A percentile compares a stretch with the other conserved stretches of the same genome.
Conservation (phyloP, 805 yeast species). For the Wickerhamiella allomyrinae region DNA sequence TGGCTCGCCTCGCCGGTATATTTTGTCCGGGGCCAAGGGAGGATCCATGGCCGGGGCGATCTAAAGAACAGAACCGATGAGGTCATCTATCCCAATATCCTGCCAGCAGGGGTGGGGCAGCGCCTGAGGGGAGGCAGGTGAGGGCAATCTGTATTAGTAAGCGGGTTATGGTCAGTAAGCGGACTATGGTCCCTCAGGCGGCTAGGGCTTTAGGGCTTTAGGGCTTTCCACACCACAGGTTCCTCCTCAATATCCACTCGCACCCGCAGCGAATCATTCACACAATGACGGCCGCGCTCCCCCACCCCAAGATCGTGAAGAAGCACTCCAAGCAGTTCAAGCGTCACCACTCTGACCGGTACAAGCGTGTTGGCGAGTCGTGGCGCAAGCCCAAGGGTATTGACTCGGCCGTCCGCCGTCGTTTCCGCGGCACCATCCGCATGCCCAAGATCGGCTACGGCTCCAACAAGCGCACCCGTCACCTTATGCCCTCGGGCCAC, state of each 20-base stretch:
- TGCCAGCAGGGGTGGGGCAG: too few species aligned
- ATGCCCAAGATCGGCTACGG: slow-evolving; percentile 99
- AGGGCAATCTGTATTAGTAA: too few species aligned
- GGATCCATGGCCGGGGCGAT: slow-evolving; percentile 1
- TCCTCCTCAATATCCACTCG: not conserved
- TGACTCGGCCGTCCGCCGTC: slow-evolving; percentile 98
- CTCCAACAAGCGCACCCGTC: slow-evolving; percentile 97
- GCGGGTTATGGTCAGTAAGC: too few species aligned
- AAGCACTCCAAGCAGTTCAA: slow-evolving; percentile 97
- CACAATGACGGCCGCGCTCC: slow-evolving; percentile 88
- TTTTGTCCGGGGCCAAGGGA: not conserved
- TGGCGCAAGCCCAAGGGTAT: slow-evolving; percentile 99
- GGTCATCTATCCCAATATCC: too few species aligned
- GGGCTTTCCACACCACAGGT: not conserved
- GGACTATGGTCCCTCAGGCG: too few species aligned
- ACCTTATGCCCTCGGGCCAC: slow-evolving; percentile 95
- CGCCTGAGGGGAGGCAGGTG: too few species aligned
- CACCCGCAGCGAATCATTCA: slow-evolving; percentile 1
- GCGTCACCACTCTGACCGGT: slow-evolving; percentile 99
- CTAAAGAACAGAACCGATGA: too few species aligned
- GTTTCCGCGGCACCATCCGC: slow-evolving; percentile 95
- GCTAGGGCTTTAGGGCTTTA: not conserved
- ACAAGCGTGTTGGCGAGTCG: slow-evolving; percentile 93
- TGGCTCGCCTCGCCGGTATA: slow-evolving; percentile 2
- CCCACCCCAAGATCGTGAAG: slow-evolving; percentile 99